These are phyloP conservation scores for Delonix regia DNA, from an alignment of 306 rosid genomes.

Conservation along the genomic window DNA sequence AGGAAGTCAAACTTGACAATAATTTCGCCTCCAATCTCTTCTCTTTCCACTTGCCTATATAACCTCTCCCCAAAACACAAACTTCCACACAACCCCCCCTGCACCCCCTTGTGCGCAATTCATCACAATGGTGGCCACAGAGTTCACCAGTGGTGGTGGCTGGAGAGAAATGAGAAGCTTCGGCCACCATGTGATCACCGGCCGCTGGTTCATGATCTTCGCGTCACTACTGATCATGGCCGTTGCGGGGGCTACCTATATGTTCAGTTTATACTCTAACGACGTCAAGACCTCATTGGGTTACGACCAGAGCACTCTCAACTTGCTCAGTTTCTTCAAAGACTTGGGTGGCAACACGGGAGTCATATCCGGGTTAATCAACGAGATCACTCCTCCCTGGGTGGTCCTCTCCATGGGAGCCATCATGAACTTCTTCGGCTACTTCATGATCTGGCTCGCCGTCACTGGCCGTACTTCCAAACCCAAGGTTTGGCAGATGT, in stretches of 20 bases:
- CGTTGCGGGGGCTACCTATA: slow-evolving; percentile 68
- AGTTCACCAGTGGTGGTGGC: neutral
- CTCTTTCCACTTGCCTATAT: neutral
- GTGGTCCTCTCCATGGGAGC: slow-evolving; percentile 61
- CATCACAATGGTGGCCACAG: slow-evolving; percentile 32
- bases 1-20: neutral
- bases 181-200: slow-evolving; percentile 44
- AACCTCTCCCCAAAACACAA: neutral
- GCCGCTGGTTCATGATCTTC: slow-evolving; percentile 76
- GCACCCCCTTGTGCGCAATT: neutral
- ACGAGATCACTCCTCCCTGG: slow-evolving; percentile 70
- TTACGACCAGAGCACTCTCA: slow-evolving; percentile 77
- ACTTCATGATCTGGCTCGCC: slow-evolving; percentile 81
- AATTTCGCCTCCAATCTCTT: neutral
- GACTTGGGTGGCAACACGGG: slow-evolving; percentile 75
- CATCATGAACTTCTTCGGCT: slow-evolving; percentile 70
- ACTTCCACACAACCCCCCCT: neutral
- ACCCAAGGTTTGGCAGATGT: slow-evolving; percentile 76
- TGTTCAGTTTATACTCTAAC: slow-evolving; percentile 63
- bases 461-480: slow-evolving; percentile 47
- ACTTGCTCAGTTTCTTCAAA: slow-evolving; percentile 79
- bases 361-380: slow-evolving; percentile 59
- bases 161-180: slow-evolving; percentile 31
- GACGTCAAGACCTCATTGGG: slow-evolving; percentile 60
- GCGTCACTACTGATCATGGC: slow-evolving; percentile 69